These are phyloP conservation scores for Hemisphaericaspora xylanilytica DNA, from an alignment of 1,139 yeast genomes.

Conservation along the genomic window DNA sequence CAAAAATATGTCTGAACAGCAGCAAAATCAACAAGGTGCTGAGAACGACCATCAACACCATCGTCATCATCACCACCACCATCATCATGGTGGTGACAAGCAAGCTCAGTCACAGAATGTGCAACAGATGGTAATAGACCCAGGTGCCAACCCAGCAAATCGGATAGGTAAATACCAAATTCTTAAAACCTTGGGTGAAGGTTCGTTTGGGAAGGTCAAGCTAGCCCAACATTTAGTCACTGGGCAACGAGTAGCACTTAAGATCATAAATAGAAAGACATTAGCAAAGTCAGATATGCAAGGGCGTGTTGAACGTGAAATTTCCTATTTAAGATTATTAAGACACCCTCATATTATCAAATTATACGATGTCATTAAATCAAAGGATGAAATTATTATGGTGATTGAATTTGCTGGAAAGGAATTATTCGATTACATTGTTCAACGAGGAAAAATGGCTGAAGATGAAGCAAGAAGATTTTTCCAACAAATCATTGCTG, in stretches of 20 bases:
- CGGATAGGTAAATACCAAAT: conserved; percentile 92
- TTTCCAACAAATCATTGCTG: conserved; percentile 96
- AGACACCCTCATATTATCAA: conserved; percentile 98
- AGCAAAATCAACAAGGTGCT: conserved; percentile 9
- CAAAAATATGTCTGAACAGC: conserved; percentile 13
- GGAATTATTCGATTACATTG: conserved; percentile 93
- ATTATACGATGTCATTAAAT: conserved; percentile 91
- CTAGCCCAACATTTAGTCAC: conserved; percentile 91
- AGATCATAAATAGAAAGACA: conserved; percentile 90
- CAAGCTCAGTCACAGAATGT: conserved; percentile 10
- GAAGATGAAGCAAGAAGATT: conserved; percentile 93
- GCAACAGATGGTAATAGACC: conserved; percentile 22
- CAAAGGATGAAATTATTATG: conserved; percentile 95
- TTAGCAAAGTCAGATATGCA: conserved; percentile 97
- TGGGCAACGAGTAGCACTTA: conserved; percentile 90
- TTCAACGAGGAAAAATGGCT: conserved; percentile 91
- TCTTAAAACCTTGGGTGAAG: conserved; percentile 93
- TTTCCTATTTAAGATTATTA: conserved; percentile 79
- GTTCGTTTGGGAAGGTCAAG: conserved; percentile 96
- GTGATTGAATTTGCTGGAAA: conserved; percentile 97
- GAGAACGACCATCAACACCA: conserved; percentile 8
- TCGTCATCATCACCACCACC: conserved; percentile 16
- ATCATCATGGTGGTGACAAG: conserved; percentile 9
- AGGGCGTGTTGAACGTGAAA: conserved; percentile 93
- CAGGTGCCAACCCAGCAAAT: conserved; percentile 38